Percentiles rank a stretch among this genome's conserved stretches.
Conservation (phyloP, 164 flowering plant genomes). For the Vitis riparia region DNA sequence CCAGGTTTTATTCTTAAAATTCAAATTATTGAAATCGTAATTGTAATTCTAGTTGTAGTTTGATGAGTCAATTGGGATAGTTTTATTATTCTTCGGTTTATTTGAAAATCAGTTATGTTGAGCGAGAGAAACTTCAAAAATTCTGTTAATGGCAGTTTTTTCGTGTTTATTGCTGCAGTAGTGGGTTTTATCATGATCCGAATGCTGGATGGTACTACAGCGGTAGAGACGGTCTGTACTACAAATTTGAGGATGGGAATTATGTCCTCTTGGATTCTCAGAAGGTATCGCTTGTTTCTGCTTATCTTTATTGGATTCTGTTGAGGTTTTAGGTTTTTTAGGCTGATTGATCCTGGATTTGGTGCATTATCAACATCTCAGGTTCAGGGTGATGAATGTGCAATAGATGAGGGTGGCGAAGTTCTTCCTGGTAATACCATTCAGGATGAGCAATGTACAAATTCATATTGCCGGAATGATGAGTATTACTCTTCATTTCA, state of each 20-base stretch:
- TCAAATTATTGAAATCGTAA: no score
- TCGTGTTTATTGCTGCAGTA: constrained; percentile 43
- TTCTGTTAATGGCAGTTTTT: not conserved
- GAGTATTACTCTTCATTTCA: constrained; percentile 13
- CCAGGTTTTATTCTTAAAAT: no score
- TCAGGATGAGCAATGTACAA: constrained; percentile 4
- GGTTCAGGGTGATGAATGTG: constrained; percentile 3
- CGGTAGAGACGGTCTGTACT: constrained; percentile 73
- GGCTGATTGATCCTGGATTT: constrained; percentile 7
- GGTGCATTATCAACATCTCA: not conserved
- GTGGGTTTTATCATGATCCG: constrained; percentile 93
- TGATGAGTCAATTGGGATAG: no score
- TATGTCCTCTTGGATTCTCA: constrained; percentile 63
- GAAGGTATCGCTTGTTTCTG: constrained; percentile 24
- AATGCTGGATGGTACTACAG: constrained; percentile 88
- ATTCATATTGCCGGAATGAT: not conserved
- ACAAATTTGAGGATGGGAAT: constrained; percentile 80
- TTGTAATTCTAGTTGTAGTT: no score
- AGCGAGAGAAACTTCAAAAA: not conserved
- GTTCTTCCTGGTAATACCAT: not conserved
- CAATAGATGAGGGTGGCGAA: not conserved
- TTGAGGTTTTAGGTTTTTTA: not conserved
- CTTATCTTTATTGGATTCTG: not conserved
- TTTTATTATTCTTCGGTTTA: no score
- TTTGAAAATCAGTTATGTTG: no score